Evolutionary conservation across 345 rosid species (phyloP).

Genomic region (Syzygium aqueum): DNA sequence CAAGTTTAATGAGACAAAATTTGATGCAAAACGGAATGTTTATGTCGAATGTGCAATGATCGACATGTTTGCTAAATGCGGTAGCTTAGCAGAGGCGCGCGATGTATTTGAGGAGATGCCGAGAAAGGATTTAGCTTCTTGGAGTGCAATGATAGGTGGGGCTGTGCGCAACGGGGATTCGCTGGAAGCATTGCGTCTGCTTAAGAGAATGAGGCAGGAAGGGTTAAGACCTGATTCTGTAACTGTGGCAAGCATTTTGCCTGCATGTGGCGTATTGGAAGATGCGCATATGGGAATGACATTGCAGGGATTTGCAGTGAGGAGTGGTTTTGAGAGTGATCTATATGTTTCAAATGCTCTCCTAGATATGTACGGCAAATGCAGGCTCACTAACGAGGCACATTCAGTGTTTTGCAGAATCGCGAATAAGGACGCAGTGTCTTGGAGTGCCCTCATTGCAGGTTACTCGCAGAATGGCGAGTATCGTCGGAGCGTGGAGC

Average conservation of each 20-base stretch:
- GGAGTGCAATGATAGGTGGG: slow-evolving; percentile 49
- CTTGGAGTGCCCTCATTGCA: slow-evolving; percentile 47
- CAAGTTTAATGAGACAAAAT: background rate
- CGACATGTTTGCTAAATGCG: slow-evolving; percentile 47
- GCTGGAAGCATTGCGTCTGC: slow-evolving; percentile 16
- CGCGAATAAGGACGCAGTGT: slow-evolving; percentile 26
- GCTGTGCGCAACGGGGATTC: slow-evolving; percentile 22
- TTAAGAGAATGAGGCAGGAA: slow-evolving; percentile 24
- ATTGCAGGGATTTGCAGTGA: slow-evolving; percentile 20
- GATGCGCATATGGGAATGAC: slow-evolving; percentile 14
- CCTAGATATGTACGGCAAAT: slow-evolving; percentile 49
- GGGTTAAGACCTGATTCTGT: slow-evolving; percentile 21
- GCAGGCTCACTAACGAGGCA: slow-evolving; percentile 26
- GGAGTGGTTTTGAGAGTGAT: slow-evolving; percentile 18
- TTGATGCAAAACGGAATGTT: slow-evolving; percentile 11
- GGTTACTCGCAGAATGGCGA: slow-evolving; percentile 39
- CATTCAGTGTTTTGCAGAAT: slow-evolving; percentile 18
- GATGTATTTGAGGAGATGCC: slow-evolving; percentile 27
- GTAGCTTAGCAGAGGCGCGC: slow-evolving; percentile 27
- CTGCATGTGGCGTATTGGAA: slow-evolving; percentile 20
- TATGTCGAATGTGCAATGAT: slow-evolving; percentile 38
- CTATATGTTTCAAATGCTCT: slow-evolving; percentile 48
- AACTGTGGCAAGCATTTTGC: slow-evolving; percentile 17
- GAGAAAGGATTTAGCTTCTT: slow-evolving; percentile 35
- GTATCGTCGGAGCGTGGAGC: slow-evolving; percentile 14